Base-by-base conservation (phyloP, 352 stramenopile genomes). In the Globisporangium carolinianum region DNA sequence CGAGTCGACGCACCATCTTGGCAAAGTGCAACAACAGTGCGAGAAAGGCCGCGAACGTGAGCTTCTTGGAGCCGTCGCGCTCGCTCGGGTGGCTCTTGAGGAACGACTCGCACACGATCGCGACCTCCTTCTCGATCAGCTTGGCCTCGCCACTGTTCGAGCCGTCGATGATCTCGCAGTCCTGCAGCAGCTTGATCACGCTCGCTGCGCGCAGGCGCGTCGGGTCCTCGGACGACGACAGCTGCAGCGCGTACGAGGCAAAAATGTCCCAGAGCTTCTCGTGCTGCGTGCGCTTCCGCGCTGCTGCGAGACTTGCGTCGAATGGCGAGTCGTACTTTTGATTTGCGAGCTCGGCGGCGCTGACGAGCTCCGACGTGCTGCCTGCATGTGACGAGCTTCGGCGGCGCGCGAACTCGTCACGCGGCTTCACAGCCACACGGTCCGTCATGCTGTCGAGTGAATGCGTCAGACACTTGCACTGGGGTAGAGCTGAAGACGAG, bases 231-330 rank as follows among this genome's bases (percentile, higher is more conserved):
- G 24, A 32, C 11, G 65, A 83, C n/a, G 78, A 89, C 14, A 88
- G 77, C 55, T 85, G 79, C 51, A 93, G 62, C 48, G 80, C 76
- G 53, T 90, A 93, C 15, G 72, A 73, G 5, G 79, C 80, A 39
- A 91, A 93, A 54, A 91, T 83, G 55, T 88, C 77, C 82, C 82
- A 93, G 14, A 93, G 66, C 45, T 78, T 72, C 53, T 93, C 83
- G 38, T 87, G 76, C 58, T 88, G 76, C 18, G 72, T 76, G 10
- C 74, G 72, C 58, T 83, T 83, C 6, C 76, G 61, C 50, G 75
- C 76, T 0, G 54, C 68, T 8, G 72, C 66, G 46, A 90, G 72
- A 49, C 73, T 90, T 35, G 64, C 73, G 36, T 90, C 77, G 50
- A 90, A 90, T 5, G 75, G 75, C 11, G 79, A 86, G 46, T 77